phyloP scores from a whole-genome alignment of 495 filamentous ascomycete species.

The Penicillium bialowiezense region DNA sequence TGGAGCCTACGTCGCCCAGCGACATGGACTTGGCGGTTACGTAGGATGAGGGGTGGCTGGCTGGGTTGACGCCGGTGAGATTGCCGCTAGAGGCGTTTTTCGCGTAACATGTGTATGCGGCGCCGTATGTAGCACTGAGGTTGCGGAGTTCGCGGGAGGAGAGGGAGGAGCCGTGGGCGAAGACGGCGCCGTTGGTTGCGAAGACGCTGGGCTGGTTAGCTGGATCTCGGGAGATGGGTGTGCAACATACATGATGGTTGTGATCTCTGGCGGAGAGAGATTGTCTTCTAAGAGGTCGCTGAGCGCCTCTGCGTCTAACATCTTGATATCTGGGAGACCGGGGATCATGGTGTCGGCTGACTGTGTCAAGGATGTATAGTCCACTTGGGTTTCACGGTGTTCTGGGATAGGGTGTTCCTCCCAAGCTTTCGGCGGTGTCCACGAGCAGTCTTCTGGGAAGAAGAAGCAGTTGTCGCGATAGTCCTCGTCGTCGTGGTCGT shows the following conservation, averaged over 20 bases:
- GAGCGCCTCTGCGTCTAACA: slow-evolving; percentile 48
- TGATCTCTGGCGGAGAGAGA: slow-evolving; percentile 47
- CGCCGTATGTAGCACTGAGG: slow-evolving; percentile 46
- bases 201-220: slow-evolving; percentile 25
- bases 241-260: slow-evolving; percentile 39
- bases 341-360: slow-evolving; percentile 42
- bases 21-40: slow-evolving; percentile 47
- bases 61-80: slow-evolving; percentile 46
- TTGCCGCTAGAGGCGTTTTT: slow-evolving; percentile 46
- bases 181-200: slow-evolving; percentile 47
- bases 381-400: not conserved
- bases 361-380: slow-evolving; percentile 1
- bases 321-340: slow-evolving; percentile 47
- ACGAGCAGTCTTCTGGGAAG: slow-evolving; percentile 48
- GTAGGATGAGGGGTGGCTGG: slow-evolving; percentile 47
- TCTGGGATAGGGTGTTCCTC: slow-evolving; percentile 16
- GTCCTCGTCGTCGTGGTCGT: slow-evolving; percentile 47
- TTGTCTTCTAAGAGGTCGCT: slow-evolving; percentile 48
- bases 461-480: slow-evolving; percentile 47
- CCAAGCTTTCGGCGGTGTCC: slow-evolving; percentile 37
- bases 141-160: slow-evolving; percentile 43
- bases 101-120: slow-evolving; percentile 48
- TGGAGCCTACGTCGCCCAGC: slow-evolving; percentile 49
- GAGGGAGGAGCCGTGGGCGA: slow-evolving; percentile 44
- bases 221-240: not conserved